phyloP scores from a whole-genome alignment of 352 stramenopile species.

The Globisporangium sylvaticum region DNA sequence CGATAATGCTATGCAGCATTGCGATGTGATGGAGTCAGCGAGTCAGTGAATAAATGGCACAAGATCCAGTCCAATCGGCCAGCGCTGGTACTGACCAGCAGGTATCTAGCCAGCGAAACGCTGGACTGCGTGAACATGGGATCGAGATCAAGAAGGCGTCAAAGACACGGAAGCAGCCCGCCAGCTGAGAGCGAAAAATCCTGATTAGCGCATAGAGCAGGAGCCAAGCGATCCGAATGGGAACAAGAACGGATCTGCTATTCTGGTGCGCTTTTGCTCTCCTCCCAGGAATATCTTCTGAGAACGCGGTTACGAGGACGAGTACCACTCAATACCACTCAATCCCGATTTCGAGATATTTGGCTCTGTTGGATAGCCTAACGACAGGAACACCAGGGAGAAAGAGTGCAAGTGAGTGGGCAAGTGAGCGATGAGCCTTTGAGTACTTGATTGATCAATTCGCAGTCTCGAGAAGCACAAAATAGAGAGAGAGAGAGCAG shows the following conservation, averaged over 20 bases:
- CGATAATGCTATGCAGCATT: neutral
- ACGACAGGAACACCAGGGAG: neutral
- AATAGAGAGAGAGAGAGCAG: neutral
- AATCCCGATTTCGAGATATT: neutral
- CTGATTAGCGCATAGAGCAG: neutral
- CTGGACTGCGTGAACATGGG: neutral
- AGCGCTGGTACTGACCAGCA: neutral
- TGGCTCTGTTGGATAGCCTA: neutral
- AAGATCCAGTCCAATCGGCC: neutral
- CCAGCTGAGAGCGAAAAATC: neutral
- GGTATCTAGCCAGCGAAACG: constrained; percentile 6
- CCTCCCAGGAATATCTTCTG: constrained; percentile 4
- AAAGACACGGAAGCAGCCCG: constrained; percentile 5
- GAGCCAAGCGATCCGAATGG: neutral
- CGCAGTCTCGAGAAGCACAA: neutral
- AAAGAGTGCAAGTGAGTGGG: neutral
- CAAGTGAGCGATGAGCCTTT: neutral
- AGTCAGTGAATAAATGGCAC: neutral
- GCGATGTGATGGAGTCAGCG: neutral
- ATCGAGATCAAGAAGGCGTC: neutral
- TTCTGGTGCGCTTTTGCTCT: neutral
- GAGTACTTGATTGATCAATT: neutral
- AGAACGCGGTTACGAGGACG: neutral
- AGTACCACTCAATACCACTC: neutral
- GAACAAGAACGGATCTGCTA: constrained; percentile 3